Base-by-base conservation (phyloP, 2,329 filamentous ascomycete genomes). In the Beauveria asiatica region DNA sequence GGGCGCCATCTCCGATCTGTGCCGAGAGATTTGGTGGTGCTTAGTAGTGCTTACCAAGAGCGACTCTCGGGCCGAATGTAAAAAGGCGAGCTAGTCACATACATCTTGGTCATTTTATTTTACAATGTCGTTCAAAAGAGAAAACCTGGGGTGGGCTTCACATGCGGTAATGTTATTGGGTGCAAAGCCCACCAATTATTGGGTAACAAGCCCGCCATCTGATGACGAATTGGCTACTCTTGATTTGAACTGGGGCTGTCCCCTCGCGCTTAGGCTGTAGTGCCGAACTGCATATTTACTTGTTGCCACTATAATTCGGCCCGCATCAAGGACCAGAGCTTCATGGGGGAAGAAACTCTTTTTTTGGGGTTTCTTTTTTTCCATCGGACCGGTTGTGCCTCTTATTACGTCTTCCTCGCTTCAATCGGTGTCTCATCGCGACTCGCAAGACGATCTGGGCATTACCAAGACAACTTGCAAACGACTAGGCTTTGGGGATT, bases 271-370 rank as follows among this genome's bases (percentile, higher is more conserved):
- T 53, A 33, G 17, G 48, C n/a, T 33, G 49, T 52, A 53, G 49
- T 59, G 57, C 57, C 57, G 57, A 59, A 45, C 41, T 8, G 27
- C n/a, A 39, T 16, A 27, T 19, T 16, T 25, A 27, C 27, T 16
- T 25, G 41, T 27, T 3, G 55, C 55, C 55, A 51, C 46, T 58
- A 33, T 45, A 21, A 46, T 59, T 59, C 57, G 57, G 57, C 23
- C 57, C 57, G 57, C 39, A 48, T 46, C 27, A 37, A 23, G 3
- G 8, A 16, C 19, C 19, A n/a, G 17, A 17, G 3, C 21, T n/a
- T 6, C 37, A 16, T 17, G 42, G 8, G 25, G 48, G 17, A 21
- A 3, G 7, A 33, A 11, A 19, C 30, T 21, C 9, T 39, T 23
- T 37, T 39, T 21, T 49, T 25, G 9, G 11, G 2, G 3, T 41